Evolutionary conservation across 2,329 filamentous ascomycete genomes (phyloP), one percentile per base, ranked within the genome.

Genomic region (Pseudocercospora eumusae): DNA sequence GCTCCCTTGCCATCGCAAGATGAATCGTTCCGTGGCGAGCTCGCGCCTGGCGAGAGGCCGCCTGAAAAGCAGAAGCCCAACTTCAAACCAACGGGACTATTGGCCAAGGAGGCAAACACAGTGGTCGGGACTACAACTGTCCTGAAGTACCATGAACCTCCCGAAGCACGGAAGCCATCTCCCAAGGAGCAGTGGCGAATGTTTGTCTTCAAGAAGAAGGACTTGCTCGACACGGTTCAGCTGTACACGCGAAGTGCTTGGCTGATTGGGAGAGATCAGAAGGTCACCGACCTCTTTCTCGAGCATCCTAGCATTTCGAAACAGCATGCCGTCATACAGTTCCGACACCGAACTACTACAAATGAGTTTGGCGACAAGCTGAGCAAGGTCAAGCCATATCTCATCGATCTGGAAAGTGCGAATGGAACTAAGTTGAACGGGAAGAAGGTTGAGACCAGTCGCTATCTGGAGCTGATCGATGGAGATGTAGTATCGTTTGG

Each of bases 291-390:
- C 74, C 81, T 96, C 61, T 80, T 86, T 1, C 85, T 96, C 7
- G 92, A 96, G 73, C 93, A 99, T 74, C 92, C 93, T 0, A 97
- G 92, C 76, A 87, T 92, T 71, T 96, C 92, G 75, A 96, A 96
- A 76, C 95, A 99, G 77, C 95, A 99, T 75, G 93, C 93, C 0
- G 95, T 93, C 8, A 84, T 99, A 47, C 95, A 99, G 75, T 99
- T 99, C 72, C 87, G 95, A 40, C 88, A 92, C 73, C 86, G 89
- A 20, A 90, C 92, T 71, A 92, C 89, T 77, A 86, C 86, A 64
- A 92, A 96, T 69, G 92, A 97, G 77, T 96, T 85, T 74, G 93
- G 92, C 21, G 93, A 97, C 74, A 90, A 88, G 73, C 82, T 88
- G 61, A 91, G 90, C 21, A 88, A 75, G 62, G 81, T 83, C 25